Base-by-base conservation (phyloP, 768 basidiomycete genomes). In the Suillus tomentosus region DNA sequence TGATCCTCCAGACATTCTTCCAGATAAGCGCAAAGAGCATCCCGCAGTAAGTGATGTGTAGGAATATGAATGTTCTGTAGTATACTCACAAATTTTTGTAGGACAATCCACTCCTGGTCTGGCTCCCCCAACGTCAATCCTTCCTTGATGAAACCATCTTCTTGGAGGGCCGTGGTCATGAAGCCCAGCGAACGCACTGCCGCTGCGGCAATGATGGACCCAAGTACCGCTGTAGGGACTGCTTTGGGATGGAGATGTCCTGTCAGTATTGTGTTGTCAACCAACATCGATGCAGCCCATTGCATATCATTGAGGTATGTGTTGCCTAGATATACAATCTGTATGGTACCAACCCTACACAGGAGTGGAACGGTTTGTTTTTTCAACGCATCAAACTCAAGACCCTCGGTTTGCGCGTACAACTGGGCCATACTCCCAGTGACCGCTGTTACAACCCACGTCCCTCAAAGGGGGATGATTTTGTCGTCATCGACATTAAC, bases 81-180 rank as follows among this genome's bases (percentile, higher is more conserved):
- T 1, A 40, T 40, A 14, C 39, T 40, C 13, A 40, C 13, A 40
- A 14, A 40, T 40, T 40, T 40, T 40, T 36, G 36, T 14, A 42
- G 40, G 15, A 42, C 2, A 42, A 42, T 0, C 40, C 15, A 0
- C 40, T 42, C 15, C 40, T 42, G 0, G 15, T 0, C 13, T 42
- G 40, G 40, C 14, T 17, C 0, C 15, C 40, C 0, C 0, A 42
- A 17, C 3, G 10, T 3, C 45, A 45, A 11, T 4, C 9, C 3
- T 45, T 45, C 9, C 45, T 45, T 10, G 19, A 45, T n/a, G 45
- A 45, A 0, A 45, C 19, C 1, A 45, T 45, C 0, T 45, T 45
- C 10, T n/a, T 45, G 45, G 45, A 45, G 19, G 45, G 45, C 0
- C 19, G 2, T n/a, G 45, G 1, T n/a, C 10, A 45, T 0, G 45